Evolutionary conservation across 805 yeast genomes (phyloP).

Genomic region (Starmerella roubikii): DNA sequence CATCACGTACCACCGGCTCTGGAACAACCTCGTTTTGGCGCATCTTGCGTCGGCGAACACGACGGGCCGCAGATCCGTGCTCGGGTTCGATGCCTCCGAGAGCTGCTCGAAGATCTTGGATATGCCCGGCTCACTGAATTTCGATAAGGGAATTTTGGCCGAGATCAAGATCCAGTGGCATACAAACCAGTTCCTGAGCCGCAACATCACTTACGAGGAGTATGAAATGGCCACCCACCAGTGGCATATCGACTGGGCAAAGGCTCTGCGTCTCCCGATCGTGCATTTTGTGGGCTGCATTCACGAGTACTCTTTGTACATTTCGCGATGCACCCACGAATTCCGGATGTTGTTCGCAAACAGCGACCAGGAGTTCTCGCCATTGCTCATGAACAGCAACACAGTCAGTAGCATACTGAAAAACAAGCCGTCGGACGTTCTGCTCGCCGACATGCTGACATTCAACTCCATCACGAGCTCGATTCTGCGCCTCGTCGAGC

Average conservation of each 20-base stretch:
- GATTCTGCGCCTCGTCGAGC: slow-evolving; percentile 32
- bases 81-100: slow-evolving; percentile 47
- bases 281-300: slow-evolving; percentile 63
- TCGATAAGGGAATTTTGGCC: slow-evolving; percentile 72
- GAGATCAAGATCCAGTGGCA: slow-evolving; percentile 51
- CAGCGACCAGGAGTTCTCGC: not conserved
- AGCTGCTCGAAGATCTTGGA: slow-evolving; percentile 46
- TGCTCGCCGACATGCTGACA: slow-evolving; percentile 31
- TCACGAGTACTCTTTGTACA: slow-evolving; percentile 42
- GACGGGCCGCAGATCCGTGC: slow-evolving; percentile 49
- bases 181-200: slow-evolving; percentile 45
- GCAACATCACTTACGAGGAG: slow-evolving; percentile 24
- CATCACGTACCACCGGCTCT: slow-evolving; percentile 53
- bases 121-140: slow-evolving; percentile 50
- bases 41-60: slow-evolving; percentile 55
- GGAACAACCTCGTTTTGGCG: slow-evolving; percentile 57
- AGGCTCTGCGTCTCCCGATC: slow-evolving; percentile 53
- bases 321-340: slow-evolving; percentile 7
- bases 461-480: slow-evolving; percentile 33
- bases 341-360: not conserved
- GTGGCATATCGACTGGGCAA: slow-evolving; percentile 62
- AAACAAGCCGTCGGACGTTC: slow-evolving; percentile 13
- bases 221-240: slow-evolving; percentile 37
- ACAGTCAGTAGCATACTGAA: not conserved
- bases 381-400: not conserved